A percentile compares a stretch with the other conserved stretches of the same genome.
These are phyloP conservation scores for Hygrophila difformis DNA, from an alignment of 257 asterid species.

Conservation along the genomic window DNA sequence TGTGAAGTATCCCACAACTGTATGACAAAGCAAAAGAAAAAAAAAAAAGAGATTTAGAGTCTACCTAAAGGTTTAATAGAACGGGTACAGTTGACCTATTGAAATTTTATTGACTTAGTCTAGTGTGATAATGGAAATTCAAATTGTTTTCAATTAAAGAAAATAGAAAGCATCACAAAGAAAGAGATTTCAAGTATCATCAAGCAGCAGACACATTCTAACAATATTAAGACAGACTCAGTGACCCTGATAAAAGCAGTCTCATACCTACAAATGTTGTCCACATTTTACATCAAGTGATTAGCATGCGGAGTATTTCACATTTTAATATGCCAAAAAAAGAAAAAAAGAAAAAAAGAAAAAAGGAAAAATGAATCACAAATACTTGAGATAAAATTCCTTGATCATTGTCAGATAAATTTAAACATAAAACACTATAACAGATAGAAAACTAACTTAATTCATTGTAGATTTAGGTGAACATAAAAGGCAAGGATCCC, in stretches of 20 bases:
- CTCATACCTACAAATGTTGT: neutral
- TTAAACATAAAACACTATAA: neutral
- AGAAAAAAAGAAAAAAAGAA: too few relatives aligned
- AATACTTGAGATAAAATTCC: too few relatives aligned
- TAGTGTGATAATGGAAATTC: too few relatives aligned
- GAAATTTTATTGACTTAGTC: neutral
- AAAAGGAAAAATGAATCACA: neutral
- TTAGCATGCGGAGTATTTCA: neutral
- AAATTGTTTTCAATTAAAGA: too few relatives aligned
- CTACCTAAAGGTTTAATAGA: neutral
- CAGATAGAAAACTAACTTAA: neutral
- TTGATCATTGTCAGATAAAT: neutral
- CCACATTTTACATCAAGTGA: neutral
- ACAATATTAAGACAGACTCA: neutral
- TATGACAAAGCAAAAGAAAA: conserved; percentile 6
- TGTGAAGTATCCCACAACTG: conserved; percentile 94
- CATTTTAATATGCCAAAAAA: neutral
- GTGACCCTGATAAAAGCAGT: neutral
- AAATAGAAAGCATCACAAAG: too few relatives aligned
- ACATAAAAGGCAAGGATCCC: too few relatives aligned
- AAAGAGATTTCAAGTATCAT: too few relatives aligned
- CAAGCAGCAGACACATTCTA: too few relatives aligned
- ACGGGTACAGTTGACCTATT: too few relatives aligned
- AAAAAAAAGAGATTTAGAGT: neutral
- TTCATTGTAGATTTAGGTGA: too few relatives aligned